Percentiles rank a stretch among this genome's conserved stretches.
Evolutionary conservation across 371 early-diverging fungal genomes (phyloP).

Genomic region (Amoeboradix gromovi): DNA sequence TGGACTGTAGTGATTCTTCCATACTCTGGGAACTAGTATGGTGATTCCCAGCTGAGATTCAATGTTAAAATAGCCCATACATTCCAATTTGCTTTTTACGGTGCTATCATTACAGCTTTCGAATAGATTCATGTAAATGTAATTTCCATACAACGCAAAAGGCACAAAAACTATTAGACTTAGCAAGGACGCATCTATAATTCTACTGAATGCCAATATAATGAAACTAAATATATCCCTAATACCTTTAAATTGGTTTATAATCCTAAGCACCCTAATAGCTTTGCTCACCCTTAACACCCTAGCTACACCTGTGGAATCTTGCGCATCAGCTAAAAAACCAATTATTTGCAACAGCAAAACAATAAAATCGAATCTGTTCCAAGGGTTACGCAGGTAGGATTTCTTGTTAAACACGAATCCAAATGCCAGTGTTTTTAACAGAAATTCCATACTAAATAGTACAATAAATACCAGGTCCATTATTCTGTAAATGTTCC

Average conservation of each 20-base stretch:
- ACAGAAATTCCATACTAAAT: background rate
- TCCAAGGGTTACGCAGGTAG: background rate
- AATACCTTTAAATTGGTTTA: background rate
- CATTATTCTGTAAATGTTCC: background rate
- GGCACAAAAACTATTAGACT: background rate
- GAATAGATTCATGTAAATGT: background rate
- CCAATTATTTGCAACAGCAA: background rate
- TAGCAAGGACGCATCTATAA: background rate
- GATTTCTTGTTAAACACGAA: background rate
- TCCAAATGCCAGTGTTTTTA: background rate
- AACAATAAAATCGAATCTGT: background rate
- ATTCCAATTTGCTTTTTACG: background rate
- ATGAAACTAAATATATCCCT: background rate
- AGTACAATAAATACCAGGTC: background rate
- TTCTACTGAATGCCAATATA: background rate
- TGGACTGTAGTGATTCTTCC: background rate
- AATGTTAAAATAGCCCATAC: background rate
- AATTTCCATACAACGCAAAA: background rate
- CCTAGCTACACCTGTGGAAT: background rate
- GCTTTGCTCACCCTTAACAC: background rate
- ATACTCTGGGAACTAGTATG: background rate
- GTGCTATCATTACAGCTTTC: background rate
- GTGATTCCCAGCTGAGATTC: background rate
- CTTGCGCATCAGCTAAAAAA: background rate
- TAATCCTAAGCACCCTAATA: background rate